These are phyloP conservation scores for Ceratocystis lukuohia DNA, from an alignment of 2,329 filamentous ascomycete species.

Conservation along the genomic window DNA sequence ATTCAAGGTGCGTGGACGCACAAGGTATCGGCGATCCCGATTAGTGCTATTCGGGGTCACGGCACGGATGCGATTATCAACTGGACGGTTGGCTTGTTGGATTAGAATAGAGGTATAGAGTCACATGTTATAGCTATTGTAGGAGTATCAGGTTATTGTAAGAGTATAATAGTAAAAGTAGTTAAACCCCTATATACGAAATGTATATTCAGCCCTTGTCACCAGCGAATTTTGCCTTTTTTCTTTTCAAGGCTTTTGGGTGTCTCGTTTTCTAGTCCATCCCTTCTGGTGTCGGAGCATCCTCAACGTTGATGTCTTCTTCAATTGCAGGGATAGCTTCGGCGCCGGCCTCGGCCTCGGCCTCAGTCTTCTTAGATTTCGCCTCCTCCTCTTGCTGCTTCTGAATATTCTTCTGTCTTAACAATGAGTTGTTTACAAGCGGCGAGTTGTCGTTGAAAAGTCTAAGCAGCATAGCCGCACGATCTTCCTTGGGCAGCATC, in stretches of 20 bases:
- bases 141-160: neutral
- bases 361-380: conserved; percentile 24
- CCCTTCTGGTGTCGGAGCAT: conserved; percentile 29
- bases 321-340: conserved; percentile 21
- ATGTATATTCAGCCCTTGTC: neutral
- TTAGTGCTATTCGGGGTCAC: conserved; percentile 79
- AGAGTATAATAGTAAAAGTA: conserved; percentile 2
- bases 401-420: conserved; percentile 34
- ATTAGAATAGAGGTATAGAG: conserved; percentile 28
- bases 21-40: conserved; percentile 60
- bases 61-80: conserved; percentile 64
- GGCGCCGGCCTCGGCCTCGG: conserved; percentile 23
- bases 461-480: conserved; percentile 78
- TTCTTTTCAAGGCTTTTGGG: neutral
- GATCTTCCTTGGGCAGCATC: conserved; percentile 96
- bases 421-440: conserved; percentile 55
- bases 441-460: conserved; percentile 83
- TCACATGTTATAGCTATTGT: neutral
- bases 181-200: conserved; percentile 11
- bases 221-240: neutral
- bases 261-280: conserved; percentile 6
- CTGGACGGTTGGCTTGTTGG: conserved; percentile 56
- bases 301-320: conserved; percentile 27
- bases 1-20: conserved; percentile 43
- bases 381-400: conserved; percentile 26